Conservation (phyloP, 2,329 filamentous ascomycete species). For the Claviceps sp. region DNA sequence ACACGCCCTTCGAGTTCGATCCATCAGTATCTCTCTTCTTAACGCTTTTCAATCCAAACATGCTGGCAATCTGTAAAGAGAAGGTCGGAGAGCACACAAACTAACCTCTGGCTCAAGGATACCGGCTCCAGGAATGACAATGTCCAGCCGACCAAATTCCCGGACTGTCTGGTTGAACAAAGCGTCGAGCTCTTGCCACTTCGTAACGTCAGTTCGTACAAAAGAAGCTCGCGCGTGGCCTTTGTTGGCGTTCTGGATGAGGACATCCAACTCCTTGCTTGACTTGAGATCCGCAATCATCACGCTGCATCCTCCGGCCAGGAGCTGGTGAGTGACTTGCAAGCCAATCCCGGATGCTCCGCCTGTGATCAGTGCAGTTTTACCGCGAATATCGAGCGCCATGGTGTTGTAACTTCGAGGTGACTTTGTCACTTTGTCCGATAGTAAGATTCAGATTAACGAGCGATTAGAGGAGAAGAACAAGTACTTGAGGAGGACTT, state of each 20-base stretch:
- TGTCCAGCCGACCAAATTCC: constrained; percentile 4
- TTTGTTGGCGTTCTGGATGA: not conserved
- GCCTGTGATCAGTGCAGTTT: constrained; percentile 5
- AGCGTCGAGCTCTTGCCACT: constrained; percentile 17
- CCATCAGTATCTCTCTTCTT: too few relatives aligned
- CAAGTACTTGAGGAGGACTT: too few relatives aligned
- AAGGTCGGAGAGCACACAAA: not conserved
- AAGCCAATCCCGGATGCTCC: constrained; percentile 19
- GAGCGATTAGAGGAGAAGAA: too few relatives aligned
- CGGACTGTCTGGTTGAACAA: constrained; percentile 16
- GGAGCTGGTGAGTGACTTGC: constrained; percentile 20
- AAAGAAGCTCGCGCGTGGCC: constrained; percentile 17
- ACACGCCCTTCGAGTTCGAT: not conserved
- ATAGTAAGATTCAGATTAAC: too few relatives aligned
- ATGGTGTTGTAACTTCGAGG: not conserved
- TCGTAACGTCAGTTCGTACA: constrained; percentile 22
- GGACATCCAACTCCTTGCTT: constrained; percentile 16
- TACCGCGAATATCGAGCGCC: constrained; percentile 7
- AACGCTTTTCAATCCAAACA: too few relatives aligned
- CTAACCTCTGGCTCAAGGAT: constrained; percentile 3
- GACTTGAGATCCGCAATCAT: constrained; percentile 23
- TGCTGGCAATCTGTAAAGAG: not conserved
- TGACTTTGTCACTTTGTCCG: too few relatives aligned
- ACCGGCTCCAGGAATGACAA: constrained; percentile 3
- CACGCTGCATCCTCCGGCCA: constrained; percentile 21